Base-by-base conservation (phyloP, 371 early-diverging fungal species). In the Apophysomyces elegans region DNA sequence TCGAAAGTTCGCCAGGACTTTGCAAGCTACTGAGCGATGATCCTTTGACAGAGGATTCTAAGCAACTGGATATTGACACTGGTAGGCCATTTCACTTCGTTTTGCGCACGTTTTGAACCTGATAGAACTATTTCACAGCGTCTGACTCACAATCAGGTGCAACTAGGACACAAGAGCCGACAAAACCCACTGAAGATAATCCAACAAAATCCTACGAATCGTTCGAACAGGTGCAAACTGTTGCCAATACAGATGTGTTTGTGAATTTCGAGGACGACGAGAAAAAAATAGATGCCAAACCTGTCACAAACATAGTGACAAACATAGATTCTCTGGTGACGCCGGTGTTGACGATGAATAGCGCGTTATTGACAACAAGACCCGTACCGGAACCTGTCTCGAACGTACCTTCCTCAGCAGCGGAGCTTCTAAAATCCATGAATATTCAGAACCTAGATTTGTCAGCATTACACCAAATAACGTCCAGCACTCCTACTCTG, bases 11-110 rank as follows among this genome's bases (percentile, higher is more conserved):
- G 5, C 70, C 74, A 26, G 77, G 77, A 1, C 68, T 77, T 59
- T 65, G 70, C 37, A 72, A 74, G 46, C 64, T 77, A 64, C 62
- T 77, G 41, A 74, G 72, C 36, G 77, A 77, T 45, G 64, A 77
- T 14, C 77, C 77, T 7, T 56, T 74, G 38, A 12, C 37, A 14
- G 26, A 41, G 11, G 46, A 56, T 7, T 37, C 16, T 50, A 26
- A 8, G 5, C 7, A n/a, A 9, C 21, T 11, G 5, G 5, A 50
- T 7, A 8, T 21, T 11, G 21, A n/a, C 4, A 50, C 21, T 1
- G 54, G 54, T 21, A 21, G 54, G n/a, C 16, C 16, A 9, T 18
- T 11, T 18, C 16, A 18, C 16, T 50, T 9, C 11, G 9, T 7
- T 11, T 11, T 21, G n/a, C 21, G 21, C 9, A 21, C 1, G 18